Evolutionary conservation across 768 basidiomycete species (phyloP).

Genomic region (Multifurca ochricompacta): DNA sequence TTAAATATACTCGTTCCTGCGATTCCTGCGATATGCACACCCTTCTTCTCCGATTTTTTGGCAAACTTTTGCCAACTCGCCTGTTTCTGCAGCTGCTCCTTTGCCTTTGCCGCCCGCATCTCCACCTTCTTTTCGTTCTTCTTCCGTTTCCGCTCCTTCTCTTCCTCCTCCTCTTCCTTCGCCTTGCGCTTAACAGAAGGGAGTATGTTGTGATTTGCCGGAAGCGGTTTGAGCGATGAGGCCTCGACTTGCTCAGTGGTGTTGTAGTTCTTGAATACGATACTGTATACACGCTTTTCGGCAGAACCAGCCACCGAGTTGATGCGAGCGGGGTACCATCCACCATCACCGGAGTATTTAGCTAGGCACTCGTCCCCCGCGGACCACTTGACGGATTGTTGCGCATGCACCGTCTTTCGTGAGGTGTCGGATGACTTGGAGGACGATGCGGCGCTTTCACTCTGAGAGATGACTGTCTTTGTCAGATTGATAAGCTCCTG

Average conservation of each 20-base stretch:
- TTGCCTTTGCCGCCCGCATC: conserved; percentile 73
- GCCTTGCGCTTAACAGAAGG: conserved; percentile 68
- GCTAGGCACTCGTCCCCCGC: conserved; percentile 84
- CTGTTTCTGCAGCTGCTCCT: conserved; percentile 80
- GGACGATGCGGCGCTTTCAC: conserved; percentile 51
- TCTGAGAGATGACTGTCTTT: conserved; percentile 60
- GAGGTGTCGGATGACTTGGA: conserved; percentile 41
- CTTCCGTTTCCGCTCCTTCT: conserved; percentile 85
- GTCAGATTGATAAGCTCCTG: conserved; percentile 79
- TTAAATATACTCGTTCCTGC: conserved; percentile 90
- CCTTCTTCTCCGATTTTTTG: conserved; percentile 91
- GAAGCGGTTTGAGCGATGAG: conserved; percentile 61
- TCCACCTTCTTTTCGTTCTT: conserved; percentile 93
- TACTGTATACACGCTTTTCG: conserved; percentile 79
- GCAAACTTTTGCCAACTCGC: conserved; percentile 91
- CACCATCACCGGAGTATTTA: conserved; percentile 76
- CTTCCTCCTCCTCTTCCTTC: conserved; percentile 75
- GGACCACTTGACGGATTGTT: conserved; percentile 52
- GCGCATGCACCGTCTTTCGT: conserved; percentile 44
- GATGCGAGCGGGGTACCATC: conserved; percentile 86
- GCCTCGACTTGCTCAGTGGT: conserved; percentile 79
- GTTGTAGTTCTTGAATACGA: conserved; percentile 89
- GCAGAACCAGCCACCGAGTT: conserved; percentile 74
- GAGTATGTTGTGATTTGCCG: conserved; percentile 39
- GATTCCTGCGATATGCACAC: conserved; percentile 82